phyloP scores from a whole-genome alignment of 2,329 filamentous ascomycete species.

The Biscogniauxia sp. region DNA sequence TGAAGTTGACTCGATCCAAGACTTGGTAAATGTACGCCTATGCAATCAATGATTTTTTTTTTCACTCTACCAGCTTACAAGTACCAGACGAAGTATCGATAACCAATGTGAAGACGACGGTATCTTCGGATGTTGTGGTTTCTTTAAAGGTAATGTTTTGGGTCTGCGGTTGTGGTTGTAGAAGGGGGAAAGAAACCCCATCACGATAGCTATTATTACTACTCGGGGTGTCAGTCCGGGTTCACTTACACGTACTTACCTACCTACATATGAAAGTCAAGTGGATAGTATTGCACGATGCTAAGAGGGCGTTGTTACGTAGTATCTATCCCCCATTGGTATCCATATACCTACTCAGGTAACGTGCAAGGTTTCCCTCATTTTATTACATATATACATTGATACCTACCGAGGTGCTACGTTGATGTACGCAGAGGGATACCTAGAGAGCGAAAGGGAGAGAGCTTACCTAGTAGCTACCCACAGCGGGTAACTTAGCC shows the following conservation, averaged over 20 bases:
- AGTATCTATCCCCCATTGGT: too few species aligned
- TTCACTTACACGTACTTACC: neutral
- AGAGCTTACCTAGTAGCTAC: neutral
- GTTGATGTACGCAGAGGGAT: neutral
- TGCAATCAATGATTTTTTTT: neutral
- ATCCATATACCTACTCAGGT: too few species aligned
- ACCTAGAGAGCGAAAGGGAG: neutral
- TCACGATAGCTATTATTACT: neutral
- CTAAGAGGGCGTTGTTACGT: neutral
- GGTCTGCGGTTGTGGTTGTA: too few species aligned
- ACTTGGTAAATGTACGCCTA: too few species aligned
- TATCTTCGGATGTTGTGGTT: neutral
- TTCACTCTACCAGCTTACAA: neutral
- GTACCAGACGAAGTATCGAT: neutral
- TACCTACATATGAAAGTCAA: neutral
- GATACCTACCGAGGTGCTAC: too few species aligned
- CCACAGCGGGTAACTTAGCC: neutral
- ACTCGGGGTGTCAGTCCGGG: neutral
- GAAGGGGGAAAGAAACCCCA: too few species aligned
- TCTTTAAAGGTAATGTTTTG: neutral
- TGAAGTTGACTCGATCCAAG: neutral
- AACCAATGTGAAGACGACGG: neutral
- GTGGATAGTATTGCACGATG: too few species aligned
- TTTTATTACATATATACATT: too few species aligned
- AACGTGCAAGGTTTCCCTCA: too few species aligned